Conservation (phyloP, 352 stramenopile genomes). For the Phytophthora pisi region DNA sequence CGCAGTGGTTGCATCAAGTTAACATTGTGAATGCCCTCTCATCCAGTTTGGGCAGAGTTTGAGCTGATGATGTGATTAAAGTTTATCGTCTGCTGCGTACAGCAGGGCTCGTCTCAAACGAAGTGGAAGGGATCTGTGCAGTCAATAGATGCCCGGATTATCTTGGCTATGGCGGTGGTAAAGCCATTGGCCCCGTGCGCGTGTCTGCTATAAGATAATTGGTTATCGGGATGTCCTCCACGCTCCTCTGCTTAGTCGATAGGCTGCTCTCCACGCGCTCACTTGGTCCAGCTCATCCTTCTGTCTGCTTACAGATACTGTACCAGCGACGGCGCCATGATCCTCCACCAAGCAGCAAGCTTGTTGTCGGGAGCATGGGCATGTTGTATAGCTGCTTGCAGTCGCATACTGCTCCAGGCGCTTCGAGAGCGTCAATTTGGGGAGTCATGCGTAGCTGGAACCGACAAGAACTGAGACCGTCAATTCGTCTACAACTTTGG, state of each 20-base stretch:
- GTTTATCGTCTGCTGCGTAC: constrained; percentile 7
- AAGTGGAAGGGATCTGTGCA: constrained; percentile 26
- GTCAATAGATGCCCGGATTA: constrained; percentile 30
- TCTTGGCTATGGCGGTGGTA: constrained; percentile 19
- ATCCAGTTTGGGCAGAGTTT: constrained; percentile 6
- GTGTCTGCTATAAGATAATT: constrained; percentile 20
- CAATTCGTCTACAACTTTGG: constrained; percentile 17
- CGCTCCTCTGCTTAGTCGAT: constrained; percentile 14
- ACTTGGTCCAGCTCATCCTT: neutral
- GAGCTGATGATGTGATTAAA: too few species aligned
- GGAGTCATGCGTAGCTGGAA: neutral
- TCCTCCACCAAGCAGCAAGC: neutral
- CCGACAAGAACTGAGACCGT: neutral
- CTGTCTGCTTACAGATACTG: neutral
- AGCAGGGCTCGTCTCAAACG: constrained; percentile 17
- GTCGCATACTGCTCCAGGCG: neutral
- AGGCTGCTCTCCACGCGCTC: constrained; percentile 14
- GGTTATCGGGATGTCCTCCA: constrained; percentile 11
- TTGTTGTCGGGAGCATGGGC: neutral
- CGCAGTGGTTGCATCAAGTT: constrained; percentile 3
- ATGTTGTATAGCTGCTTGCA: neutral
- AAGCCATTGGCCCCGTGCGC: constrained; percentile 21
- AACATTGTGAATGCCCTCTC: constrained; percentile 3
- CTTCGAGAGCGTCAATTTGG: neutral
- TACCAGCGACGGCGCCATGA: neutral